Percentiles rank a stretch among this genome's conserved stretches.
These are phyloP conservation scores for Penicillium sclerotigenum DNA, from an alignment of 2,329 filamentous ascomycete species.

Conservation along the genomic window DNA sequence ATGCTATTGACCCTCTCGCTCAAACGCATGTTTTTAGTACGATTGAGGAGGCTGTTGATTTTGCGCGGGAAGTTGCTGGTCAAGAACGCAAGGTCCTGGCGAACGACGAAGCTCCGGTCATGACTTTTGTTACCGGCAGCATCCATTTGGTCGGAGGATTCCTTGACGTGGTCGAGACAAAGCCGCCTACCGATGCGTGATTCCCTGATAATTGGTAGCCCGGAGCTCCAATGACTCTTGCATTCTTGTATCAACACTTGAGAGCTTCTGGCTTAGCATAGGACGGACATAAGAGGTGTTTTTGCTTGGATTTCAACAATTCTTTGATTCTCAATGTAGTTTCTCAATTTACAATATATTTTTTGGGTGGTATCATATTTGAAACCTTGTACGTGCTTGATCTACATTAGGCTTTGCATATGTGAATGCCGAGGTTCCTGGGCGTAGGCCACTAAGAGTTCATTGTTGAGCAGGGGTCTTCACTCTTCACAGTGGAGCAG, in stretches of 20 bases:
- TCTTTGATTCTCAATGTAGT: slow-evolving; percentile 12
- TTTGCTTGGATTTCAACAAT: slow-evolving; percentile 29
- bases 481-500: neutral
- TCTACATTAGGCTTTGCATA: neutral
- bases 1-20: slow-evolving; percentile 51
- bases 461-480: neutral
- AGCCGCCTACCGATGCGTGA: slow-evolving; percentile 23
- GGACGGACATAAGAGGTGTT: slow-evolving; percentile 21
- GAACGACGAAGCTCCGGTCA: slow-evolving; percentile 47
- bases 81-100: slow-evolving; percentile 29
- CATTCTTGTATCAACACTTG: slow-evolving; percentile 26
- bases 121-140: slow-evolving; percentile 76
- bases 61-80: slow-evolving; percentile 49
- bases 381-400: neutral
- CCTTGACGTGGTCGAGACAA: slow-evolving; percentile 65
- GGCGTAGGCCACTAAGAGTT: neutral
- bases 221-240: slow-evolving; percentile 11
- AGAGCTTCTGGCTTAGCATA: slow-evolving; percentile 10
- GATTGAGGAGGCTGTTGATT: slow-evolving; percentile 66
- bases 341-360: neutral
- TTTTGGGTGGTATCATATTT: neutral
- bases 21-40: slow-evolving; percentile 60
- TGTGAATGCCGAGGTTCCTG: neutral
- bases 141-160: slow-evolving; percentile 79
- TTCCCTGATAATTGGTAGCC: slow-evolving; percentile 5